Evolutionary conservation across 768 basidiomycete genomes (phyloP).

Genomic region (Suillus occidentalis): DNA sequence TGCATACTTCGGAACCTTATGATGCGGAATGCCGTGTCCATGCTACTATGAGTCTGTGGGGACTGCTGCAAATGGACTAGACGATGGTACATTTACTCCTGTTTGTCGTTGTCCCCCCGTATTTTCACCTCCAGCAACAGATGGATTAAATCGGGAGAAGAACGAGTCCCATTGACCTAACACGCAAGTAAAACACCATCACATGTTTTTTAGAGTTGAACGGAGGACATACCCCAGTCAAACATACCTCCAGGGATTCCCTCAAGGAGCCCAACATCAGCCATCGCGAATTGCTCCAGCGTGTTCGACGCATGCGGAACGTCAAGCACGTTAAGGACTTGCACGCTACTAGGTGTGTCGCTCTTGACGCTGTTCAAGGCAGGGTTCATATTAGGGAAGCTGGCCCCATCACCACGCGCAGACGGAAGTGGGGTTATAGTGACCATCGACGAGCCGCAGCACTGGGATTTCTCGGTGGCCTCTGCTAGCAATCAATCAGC

Average conservation of each 20-base stretch:
- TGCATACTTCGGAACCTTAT: not conserved
- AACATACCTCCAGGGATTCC: conserved; percentile 85
- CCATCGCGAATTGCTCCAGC: conserved; percentile 64
- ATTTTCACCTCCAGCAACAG: conserved; percentile 7
- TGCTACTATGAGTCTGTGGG: not conserved
- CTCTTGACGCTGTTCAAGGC: conserved; percentile 55
- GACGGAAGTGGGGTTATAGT: conserved; percentile 50
- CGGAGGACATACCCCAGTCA: conserved; percentile 67
- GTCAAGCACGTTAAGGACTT: conserved; percentile 77
- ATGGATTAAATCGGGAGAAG: conserved; percentile 58
- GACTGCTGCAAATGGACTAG: not conserved
- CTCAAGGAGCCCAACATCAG: conserved; percentile 69
- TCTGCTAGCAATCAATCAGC: conserved; percentile 10
- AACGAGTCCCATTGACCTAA: conserved; percentile 83
- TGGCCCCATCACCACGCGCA: conserved; percentile 29
- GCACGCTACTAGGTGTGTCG: conserved; percentile 51
- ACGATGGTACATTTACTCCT: not conserved
- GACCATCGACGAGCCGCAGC: conserved; percentile 45
- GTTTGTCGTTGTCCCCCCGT: conserved; percentile 8
- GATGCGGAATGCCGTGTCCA: not conserved
- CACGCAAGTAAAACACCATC: conserved; percentile 2
- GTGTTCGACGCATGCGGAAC: conserved; percentile 52
- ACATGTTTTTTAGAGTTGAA: conserved; percentile 20
- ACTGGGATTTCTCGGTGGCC: conserved; percentile 15
- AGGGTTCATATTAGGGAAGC: conserved; percentile 68